A percentile compares a stretch with the other conserved stretches of the same genome.
These are phyloP conservation scores for Phytomonas francai DNA, from an alignment of 208 protist genomes.

Conservation along the genomic window DNA sequence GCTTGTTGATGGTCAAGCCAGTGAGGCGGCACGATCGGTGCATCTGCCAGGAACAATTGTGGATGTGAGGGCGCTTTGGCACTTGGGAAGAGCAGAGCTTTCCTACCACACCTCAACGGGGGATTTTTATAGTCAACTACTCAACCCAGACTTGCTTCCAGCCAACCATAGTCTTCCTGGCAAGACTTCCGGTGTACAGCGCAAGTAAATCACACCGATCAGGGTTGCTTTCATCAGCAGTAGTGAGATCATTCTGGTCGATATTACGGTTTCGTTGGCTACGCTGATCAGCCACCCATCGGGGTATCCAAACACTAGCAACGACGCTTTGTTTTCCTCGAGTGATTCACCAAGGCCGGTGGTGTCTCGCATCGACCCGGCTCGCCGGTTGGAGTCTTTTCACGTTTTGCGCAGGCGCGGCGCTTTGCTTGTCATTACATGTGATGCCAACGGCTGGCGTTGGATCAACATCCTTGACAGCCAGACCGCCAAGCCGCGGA, in stretches of 20 bases:
- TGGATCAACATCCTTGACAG: slow-evolving; percentile 77
- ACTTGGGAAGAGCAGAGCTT: slow-evolving; percentile 29
- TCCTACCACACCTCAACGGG: slow-evolving; percentile 33
- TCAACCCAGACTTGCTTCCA: slow-evolving; percentile 20
- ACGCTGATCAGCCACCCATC: background rate
- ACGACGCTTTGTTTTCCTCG: background rate
- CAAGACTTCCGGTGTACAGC: background rate
- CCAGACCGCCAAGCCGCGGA: slow-evolving; percentile 40
- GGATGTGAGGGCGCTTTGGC: slow-evolving; percentile 35
- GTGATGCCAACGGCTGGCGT: slow-evolving; percentile 73
- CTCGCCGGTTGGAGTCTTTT: slow-evolving; percentile 49
- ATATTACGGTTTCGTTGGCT: slow-evolving; percentile 25
- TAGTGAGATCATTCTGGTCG: slow-evolving; percentile 33
- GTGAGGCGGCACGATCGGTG: slow-evolving; percentile 11
- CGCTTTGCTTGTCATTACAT: slow-evolving; percentile 55
- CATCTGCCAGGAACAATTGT: slow-evolving; percentile 31
- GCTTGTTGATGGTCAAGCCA: slow-evolving; percentile 11
- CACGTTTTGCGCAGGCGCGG: slow-evolving; percentile 38
- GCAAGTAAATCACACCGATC: background rate
- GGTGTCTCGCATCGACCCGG: slow-evolving; percentile 29
- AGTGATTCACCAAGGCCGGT: slow-evolving; percentile 9
- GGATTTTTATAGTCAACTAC: slow-evolving; percentile 42
- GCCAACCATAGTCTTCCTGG: background rate
- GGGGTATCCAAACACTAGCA: background rate
- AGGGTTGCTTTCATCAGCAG: slow-evolving; percentile 34